These are phyloP conservation scores for Cajanus cajan DNA, from an alignment of 306 rosid genomes.

Conservation along the genomic window DNA sequence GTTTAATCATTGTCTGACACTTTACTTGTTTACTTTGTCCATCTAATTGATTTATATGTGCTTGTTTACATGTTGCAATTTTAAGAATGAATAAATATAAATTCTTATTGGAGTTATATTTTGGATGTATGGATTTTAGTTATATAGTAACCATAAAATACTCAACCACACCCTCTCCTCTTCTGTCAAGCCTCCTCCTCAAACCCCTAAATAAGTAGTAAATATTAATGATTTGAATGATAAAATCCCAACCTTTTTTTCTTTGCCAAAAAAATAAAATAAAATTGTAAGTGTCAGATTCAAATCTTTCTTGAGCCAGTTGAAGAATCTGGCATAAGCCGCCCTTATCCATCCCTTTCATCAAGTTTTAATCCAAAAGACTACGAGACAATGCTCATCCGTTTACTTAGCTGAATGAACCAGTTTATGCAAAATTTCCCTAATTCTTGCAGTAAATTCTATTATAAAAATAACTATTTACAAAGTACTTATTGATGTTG, in stretches of 20 bases:
- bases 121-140: not conserved
- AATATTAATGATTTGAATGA: not conserved
- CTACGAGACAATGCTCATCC: not conserved
- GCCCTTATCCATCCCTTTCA: conserved; percentile 12
- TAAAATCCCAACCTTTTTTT: not conserved
- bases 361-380: not conserved
- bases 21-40: conserved; percentile 2
- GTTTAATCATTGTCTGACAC: not conserved
- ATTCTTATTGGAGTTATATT: not conserved
- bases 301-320: not conserved
- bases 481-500: not conserved
- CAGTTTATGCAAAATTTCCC: not conserved
- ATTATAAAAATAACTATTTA: not conserved
- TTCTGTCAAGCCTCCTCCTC: not conserved
- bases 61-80: conserved; percentile 15
- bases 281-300: not conserved
- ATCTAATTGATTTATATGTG: conserved; percentile 10
- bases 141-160: not conserved
- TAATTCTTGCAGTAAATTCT: not conserved
- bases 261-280: not conserved
- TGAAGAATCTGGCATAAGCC: not conserved
- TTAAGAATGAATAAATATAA: not conserved
- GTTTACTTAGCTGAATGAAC: not conserved
- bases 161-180: not conserved
- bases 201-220: not conserved